Base-by-base conservation (phyloP, 2,329 filamentous ascomycete species). In the Chaetomiaceae sp. region DNA sequence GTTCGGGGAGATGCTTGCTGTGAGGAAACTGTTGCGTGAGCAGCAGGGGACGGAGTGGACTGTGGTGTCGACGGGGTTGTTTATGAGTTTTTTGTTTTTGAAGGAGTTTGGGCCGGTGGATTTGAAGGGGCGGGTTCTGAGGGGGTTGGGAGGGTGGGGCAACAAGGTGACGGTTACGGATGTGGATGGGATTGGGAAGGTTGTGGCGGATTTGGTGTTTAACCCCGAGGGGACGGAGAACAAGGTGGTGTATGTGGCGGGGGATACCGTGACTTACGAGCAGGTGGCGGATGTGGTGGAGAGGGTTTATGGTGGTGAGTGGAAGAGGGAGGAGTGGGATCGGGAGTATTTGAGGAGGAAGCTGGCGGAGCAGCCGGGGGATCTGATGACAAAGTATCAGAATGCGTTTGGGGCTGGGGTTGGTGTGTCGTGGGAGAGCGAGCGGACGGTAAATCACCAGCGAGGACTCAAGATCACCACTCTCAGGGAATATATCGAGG, bases 81-180 rank as follows among this genome's bases (percentile, higher is more conserved):
- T 89, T 61, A 85, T 81, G 70, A 84, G 79, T 59, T 89, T 89
- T 62, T 62, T 89, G 17, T 88, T 89, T 61, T 74, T 83, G 54
- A 64, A 70, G 1, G 75, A 66, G 2, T 89, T 87, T 68, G 85
- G 84, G 0, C 75, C 87, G 4, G 81, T 89, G 0, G 77, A 83
- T 61, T 56, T 78, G 0, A 52, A 60, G 1, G 34, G 58, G 5
- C 59, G 68, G 4, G 72, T 63, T 1, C 73, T 83, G 1, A 71
- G 77, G 9, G 84, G 76, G 0, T 68, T 89, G 12, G 80, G 83
- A 0, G 68, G 75, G 29, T 88, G 83, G 84, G 77, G 81, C 8
- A 84, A 80, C 55, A 65, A 66, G 34, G 76, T 89, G 37, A 87
- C 83, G 0, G 70, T 85, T 6, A 88, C 85, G 6, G 76, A 78